A percentile compares a stretch with the other conserved stretches of the same genome.
These are phyloP conservation scores for Sutorius australiensis DNA, from an alignment of 768 basidiomycete genomes.

Conservation along the genomic window DNA sequence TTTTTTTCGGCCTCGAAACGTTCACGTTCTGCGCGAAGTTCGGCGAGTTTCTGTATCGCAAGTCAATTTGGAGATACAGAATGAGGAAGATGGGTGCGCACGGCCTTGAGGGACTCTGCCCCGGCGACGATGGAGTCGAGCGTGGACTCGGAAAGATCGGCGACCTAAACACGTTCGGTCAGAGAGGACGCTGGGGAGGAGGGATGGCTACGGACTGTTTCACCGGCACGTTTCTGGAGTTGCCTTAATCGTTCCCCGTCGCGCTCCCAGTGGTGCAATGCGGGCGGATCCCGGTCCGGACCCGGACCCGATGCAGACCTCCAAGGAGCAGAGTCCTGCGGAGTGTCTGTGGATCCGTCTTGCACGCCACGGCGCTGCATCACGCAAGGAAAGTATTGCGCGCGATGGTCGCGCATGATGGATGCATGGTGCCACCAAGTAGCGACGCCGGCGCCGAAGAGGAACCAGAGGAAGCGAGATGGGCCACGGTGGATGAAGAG, in stretches of 20 bases:
- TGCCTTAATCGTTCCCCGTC: constrained; percentile 46
- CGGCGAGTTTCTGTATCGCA: constrained; percentile 30
- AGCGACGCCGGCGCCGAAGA: constrained; percentile 49
- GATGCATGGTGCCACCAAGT: constrained; percentile 38
- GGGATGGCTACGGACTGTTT: constrained; percentile 38
- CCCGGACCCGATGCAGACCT: constrained; percentile 2
- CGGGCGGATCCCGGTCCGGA: constrained; percentile 12
- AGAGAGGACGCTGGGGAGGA: not conserved
- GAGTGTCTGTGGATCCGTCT: not conserved
- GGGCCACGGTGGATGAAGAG: constrained; percentile 35
- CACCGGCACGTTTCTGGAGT: constrained; percentile 47
- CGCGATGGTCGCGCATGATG: constrained; percentile 41
- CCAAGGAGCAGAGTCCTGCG: constrained; percentile 7
- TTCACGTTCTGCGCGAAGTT: constrained; percentile 27
- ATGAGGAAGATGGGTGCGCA: constrained; percentile 31
- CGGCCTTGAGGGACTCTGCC: constrained; percentile 57
- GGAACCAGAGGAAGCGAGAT: constrained; percentile 68
- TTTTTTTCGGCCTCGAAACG: constrained; percentile 48
- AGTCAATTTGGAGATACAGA: constrained; percentile 1
- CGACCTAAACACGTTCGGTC: constrained; percentile 36
- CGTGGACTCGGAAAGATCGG: constrained; percentile 63
- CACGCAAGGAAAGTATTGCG: constrained; percentile 30
- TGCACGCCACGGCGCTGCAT: constrained; percentile 22
- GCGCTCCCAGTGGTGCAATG: constrained; percentile 35
- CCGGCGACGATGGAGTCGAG: constrained; percentile 57